Percentiles rank a stretch among this genome's conserved stretches.
phyloP scores from a whole-genome alignment of 164 flowering plant genomes.

The Kingdonia uniflora region DNA sequence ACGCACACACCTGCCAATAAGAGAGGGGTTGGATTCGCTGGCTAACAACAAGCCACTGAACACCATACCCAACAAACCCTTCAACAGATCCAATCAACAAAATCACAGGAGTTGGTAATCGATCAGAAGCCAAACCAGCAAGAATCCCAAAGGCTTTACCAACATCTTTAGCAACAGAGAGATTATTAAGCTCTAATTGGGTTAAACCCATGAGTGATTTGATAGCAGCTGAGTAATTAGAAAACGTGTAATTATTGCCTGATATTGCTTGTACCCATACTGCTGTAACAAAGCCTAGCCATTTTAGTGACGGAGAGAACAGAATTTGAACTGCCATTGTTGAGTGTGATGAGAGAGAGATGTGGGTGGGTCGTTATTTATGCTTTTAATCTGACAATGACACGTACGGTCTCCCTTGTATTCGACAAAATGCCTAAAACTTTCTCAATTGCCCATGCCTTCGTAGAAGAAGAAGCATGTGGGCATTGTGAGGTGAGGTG shows the following conservation, averaged over 20 bases:
- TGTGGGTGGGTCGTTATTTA: too few species aligned
- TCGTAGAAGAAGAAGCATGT: too few species aligned
- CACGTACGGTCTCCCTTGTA: too few species aligned
- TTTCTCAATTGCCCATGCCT: too few species aligned
- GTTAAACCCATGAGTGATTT: constrained; percentile 66
- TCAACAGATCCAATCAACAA: constrained; percentile 68
- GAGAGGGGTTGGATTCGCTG: constrained; percentile 45
- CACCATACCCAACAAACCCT: constrained; percentile 76
- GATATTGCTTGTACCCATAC: constrained; percentile 82
- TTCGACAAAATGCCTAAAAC: too few species aligned
- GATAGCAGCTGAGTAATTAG: constrained; percentile 66
- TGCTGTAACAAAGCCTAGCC: constrained; percentile 84
- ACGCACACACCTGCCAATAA: constrained; percentile 59
- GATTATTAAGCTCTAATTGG: constrained; percentile 61
- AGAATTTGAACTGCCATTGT: too few species aligned
- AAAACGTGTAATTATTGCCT: constrained; percentile 87
- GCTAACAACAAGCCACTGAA: constrained; percentile 82
- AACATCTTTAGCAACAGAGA: constrained; percentile 76
- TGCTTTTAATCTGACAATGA: too few species aligned
- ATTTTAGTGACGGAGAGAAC: constrained; percentile 36
- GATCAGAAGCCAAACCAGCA: constrained; percentile 69
- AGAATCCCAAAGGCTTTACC: constrained; percentile 80
- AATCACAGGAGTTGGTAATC: constrained; percentile 42
- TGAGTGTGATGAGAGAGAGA: too few species aligned
- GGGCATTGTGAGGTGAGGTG: too few species aligned